Evolutionary conservation across 805 yeast species (phyloP).

Genomic region (Spathaspora arborariae): DNA sequence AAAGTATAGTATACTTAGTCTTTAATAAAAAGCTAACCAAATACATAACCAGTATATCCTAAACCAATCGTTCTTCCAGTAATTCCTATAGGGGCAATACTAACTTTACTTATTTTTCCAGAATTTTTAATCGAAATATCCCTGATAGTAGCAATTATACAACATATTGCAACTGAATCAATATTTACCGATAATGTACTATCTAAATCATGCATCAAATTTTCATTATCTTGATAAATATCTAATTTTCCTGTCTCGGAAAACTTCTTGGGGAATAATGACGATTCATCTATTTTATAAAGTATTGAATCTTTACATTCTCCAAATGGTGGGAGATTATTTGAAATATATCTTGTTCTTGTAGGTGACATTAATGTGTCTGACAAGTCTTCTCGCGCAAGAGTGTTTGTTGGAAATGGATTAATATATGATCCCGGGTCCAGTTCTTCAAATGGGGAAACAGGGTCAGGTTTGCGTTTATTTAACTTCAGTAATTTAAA

Average conservation of each 20-base stretch:
- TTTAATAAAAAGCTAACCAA: neutral
- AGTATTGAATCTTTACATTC: constrained; percentile 24
- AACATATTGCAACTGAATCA: constrained; percentile 29
- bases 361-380: neutral
- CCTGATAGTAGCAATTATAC: constrained; percentile 28
- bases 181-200: constrained; percentile 30
- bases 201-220: constrained; percentile 10
- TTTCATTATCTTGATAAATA: constrained; percentile 26
- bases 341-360: constrained; percentile 19
- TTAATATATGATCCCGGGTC: constrained; percentile 18
- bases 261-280: constrained; percentile 30
- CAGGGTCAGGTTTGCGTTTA: constrained; percentile 4
- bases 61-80: neutral
- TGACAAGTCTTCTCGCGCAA: constrained; percentile 3
- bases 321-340: constrained; percentile 38
- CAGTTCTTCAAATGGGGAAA: constrained; percentile 3
- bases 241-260: constrained; percentile 33
- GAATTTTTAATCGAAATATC: constrained; percentile 27
- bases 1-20: neutral
- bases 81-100: neutral
- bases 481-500: constrained; percentile 19
- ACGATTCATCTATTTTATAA: constrained; percentile 13
- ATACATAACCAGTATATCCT: neutral
- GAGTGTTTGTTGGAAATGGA: constrained; percentile 26
- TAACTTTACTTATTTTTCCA: constrained; percentile 12